Evolutionary conservation across 2,329 filamentous ascomycete genomes (phyloP), one percentile per base, ranked within the genome.

Genomic region (Teratosphaeria gauchensis): DNA sequence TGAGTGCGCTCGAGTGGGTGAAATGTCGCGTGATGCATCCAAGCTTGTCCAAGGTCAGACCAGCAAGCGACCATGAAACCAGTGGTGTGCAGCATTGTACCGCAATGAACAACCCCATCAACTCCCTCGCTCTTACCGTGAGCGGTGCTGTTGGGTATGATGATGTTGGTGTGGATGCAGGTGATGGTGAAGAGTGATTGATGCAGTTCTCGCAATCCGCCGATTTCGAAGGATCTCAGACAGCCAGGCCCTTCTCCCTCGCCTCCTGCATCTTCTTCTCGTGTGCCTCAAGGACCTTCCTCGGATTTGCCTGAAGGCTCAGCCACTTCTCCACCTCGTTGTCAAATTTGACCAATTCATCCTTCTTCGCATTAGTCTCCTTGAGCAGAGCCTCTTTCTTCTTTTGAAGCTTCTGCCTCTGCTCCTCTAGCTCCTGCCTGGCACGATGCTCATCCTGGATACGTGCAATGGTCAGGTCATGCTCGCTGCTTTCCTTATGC

Each of bases 361-460:
- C 92, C 72, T 95, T 96, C 65, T 92, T 84, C 75, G 90, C 90
- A 76, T 95, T 95, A 72, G 96, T 96, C 71, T 88, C 85, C 35
- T 83, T 82, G 62, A 87, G 84, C 61, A 89, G 73, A 2, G 79
- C 82, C 68, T 88, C 84, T 69, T 89, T 89, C 73, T 83, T 82
- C 74, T 85, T 78, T 58, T 80, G 70, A 65, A 82, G 71, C 56
- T 73, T 75, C 72, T 91, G 86, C 55, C 92, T 82, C 67, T 91
- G 86, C 72, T 90, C 87, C 74, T 99, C 94, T 32, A 97, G 77
- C 51, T 86, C 84, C 73, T 95, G 86, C 42, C 94, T 85, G 71
- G 95, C 90, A 12, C 83, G 82, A 65, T 90, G 84, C 76, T 99
- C 94, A 71, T 97, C 89, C 64, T 94, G 87, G 70, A 99, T 96